These are phyloP conservation scores for Sphaceloma murrayae DNA, from an alignment of 2,329 filamentous ascomycete species.

Conservation along the genomic window DNA sequence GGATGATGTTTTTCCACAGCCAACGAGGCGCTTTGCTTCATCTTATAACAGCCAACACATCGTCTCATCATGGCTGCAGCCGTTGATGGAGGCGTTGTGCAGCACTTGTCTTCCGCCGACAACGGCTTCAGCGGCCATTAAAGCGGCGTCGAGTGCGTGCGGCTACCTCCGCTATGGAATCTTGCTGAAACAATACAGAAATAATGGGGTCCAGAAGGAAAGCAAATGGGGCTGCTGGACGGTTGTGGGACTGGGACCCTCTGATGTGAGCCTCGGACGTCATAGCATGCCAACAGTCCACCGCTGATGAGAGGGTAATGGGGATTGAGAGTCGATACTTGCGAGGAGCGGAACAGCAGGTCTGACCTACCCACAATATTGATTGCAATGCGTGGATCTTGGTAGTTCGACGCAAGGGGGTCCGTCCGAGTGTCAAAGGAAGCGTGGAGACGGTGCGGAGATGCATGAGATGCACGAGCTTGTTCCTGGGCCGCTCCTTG, in stretches of 20 bases:
- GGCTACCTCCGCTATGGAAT: slow-evolving; percentile 1
- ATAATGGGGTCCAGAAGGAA: slow-evolving; percentile 1
- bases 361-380: no score
- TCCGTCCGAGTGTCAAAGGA: not conserved
- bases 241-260: no score
- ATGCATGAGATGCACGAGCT: not conserved
- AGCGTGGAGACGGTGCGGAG: slow-evolving; percentile 1
- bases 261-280: not conserved
- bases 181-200: slow-evolving; percentile 13
- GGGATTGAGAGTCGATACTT: no score
- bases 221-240: no score
- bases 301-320: not conserved
- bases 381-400: slow-evolving; percentile 7
- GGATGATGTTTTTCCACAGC: slow-evolving; percentile 4
- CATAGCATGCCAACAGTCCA: not conserved
- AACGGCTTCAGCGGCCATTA: slow-evolving; percentile 14
- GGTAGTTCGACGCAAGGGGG: not conserved
- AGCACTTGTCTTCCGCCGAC: slow-evolving; percentile 4
- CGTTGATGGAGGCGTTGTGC: slow-evolving; percentile 8
- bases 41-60: slow-evolving; percentile 9
- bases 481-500: no score
- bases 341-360: no score
- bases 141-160: slow-evolving; percentile 7
- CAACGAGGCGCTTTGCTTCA: not conserved
- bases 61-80: slow-evolving; percentile 9